A percentile compares a stretch with the other conserved stretches of the same genome.
These are phyloP conservation scores for Capsicum rhomboideum DNA, from an alignment of 257 asterid genomes.

Conservation along the genomic window DNA sequence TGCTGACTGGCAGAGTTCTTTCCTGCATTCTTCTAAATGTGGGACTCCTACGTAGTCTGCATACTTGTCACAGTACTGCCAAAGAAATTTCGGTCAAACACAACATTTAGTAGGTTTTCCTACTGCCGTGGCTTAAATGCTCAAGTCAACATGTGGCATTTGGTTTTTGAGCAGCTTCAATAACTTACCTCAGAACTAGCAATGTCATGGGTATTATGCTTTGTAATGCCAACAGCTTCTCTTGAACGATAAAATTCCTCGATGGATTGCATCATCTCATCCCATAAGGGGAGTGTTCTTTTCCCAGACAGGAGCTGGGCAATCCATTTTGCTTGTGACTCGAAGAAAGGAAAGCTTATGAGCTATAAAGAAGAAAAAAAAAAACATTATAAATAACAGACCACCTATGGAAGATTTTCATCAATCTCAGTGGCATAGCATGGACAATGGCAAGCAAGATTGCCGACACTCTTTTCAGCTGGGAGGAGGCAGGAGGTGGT, in stretches of 20 bases:
- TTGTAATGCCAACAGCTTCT: constrained; percentile 64
- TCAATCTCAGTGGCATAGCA: too few relatives aligned
- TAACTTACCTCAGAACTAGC: constrained; percentile 42
- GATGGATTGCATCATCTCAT: constrained; percentile 67
- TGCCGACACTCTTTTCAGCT: too few relatives aligned
- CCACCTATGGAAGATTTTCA: too few relatives aligned
- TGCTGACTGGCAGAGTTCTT: constrained; percentile 49
- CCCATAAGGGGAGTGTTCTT: constrained; percentile 64
- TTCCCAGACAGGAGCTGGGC: constrained; percentile 68
- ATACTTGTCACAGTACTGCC: constrained; percentile 74
- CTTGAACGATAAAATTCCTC: constrained; percentile 48
- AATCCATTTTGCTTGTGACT: constrained; percentile 94
- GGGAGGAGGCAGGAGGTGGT: too few relatives aligned
- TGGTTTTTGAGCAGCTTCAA: background rate
- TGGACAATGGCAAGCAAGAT: too few relatives aligned
- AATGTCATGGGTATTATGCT: constrained; percentile 62
- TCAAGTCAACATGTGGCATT: background rate
- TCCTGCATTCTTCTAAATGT: constrained; percentile 84
- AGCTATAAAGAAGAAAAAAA: constrained; percentile 23
- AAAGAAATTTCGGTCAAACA: background rate
- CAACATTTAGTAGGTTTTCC: background rate
- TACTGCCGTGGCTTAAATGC: background rate
- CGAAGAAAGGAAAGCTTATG: constrained; percentile 84
- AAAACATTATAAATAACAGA: constrained; percentile 5
- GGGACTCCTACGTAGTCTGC: constrained; percentile 58